These are phyloP conservation scores for Malania oleifera DNA, from an alignment of 164 flowering plant genomes.

Conservation along the genomic window DNA sequence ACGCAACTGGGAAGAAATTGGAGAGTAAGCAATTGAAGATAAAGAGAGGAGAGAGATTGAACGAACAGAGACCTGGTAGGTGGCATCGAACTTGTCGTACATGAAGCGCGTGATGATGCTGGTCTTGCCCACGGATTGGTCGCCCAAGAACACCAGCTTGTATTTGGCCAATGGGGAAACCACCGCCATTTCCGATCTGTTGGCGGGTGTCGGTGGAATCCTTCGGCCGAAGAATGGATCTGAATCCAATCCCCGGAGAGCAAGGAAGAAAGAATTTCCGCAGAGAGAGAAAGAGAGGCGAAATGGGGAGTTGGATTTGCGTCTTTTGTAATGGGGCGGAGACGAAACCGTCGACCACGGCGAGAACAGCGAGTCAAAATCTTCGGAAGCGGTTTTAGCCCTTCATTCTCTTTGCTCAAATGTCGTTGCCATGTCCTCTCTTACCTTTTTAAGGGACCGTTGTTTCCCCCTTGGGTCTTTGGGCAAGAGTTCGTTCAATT, in stretches of 20 bases:
- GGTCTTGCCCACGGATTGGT: constrained; percentile 85
- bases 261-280: background rate
- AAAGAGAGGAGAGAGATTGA: background rate
- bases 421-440: too few relatives aligned
- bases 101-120: constrained; percentile 89
- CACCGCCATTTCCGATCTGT: constrained; percentile 43
- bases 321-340: background rate
- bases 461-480: too few relatives aligned
- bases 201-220: background rate
- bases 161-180: constrained; percentile 79
- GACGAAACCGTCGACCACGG: constrained; percentile 33
- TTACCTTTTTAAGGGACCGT: too few relatives aligned
- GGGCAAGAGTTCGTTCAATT: too few relatives aligned
- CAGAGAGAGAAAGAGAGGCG: constrained; percentile 10
- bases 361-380: constrained; percentile 14
- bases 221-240: constrained; percentile 9
- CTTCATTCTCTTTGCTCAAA: too few relatives aligned
- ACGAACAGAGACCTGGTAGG: constrained; percentile 61
- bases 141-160: constrained; percentile 80
- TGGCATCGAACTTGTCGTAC: constrained; percentile 85
- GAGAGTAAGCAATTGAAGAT: background rate
- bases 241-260: constrained; percentile 13
- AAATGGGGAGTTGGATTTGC: background rate
- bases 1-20: background rate
- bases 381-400: too few relatives aligned